A percentile compares a stretch with the other conserved stretches of the same genome.
These are phyloP conservation scores for Lodderomyces margitis DNA, from an alignment of 1,139 yeast species.

Conservation along the genomic window DNA sequence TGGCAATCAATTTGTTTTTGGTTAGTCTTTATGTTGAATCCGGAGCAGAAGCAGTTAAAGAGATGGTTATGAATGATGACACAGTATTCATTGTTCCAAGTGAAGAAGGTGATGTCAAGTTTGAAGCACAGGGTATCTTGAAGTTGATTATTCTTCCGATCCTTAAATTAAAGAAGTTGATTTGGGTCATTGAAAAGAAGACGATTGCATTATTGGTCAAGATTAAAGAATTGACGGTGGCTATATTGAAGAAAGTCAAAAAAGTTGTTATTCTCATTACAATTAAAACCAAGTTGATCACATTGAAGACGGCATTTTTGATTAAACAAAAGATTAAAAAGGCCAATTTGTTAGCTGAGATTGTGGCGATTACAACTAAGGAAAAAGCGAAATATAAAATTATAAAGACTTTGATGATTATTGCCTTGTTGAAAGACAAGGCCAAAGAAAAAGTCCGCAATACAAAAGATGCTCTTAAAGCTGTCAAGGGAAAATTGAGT, in stretches of 20 bases:
- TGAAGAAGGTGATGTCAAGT: neutral
- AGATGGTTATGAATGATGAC: neutral
- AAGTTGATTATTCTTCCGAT: neutral
- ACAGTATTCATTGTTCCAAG: conserved; percentile 1
- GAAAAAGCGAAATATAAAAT: neutral
- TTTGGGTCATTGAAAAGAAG: conserved; percentile 1
- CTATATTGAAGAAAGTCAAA: conserved; percentile 1
- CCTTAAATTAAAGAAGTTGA: conserved; percentile 1
- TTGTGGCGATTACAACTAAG: conserved; percentile 1
- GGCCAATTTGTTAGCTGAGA: neutral
- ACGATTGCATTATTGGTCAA: neutral
- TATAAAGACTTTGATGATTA: conserved; percentile 2
- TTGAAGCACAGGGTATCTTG: conserved; percentile 4
- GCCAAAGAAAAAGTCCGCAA: neutral
- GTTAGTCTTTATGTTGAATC: conserved; percentile 3
- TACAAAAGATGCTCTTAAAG: neutral
- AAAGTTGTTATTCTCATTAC: neutral
- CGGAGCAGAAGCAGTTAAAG: neutral
- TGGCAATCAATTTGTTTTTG: conserved; percentile 3
- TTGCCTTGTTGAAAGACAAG: conserved; percentile 1
- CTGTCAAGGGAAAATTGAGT: neutral
- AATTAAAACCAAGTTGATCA: neutral
- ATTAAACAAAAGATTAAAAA: conserved; percentile 2
- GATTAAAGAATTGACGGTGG: neutral
- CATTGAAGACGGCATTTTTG: neutral